Conservation (phyloP, 371 early-diverging fungal species). For the Thermomucor indicae-seudaticae region DNA sequence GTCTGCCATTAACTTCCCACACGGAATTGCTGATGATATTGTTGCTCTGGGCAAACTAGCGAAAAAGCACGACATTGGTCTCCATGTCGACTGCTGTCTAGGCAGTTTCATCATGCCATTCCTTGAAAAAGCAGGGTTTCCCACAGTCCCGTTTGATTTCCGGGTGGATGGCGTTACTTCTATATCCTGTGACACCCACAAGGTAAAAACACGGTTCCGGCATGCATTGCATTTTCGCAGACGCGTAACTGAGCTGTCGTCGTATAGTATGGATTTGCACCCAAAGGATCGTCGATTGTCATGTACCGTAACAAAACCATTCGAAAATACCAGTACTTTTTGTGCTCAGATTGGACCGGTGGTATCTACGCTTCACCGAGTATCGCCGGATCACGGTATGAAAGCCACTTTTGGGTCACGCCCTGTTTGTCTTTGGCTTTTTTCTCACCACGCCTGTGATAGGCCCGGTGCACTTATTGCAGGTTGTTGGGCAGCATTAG, state of each 20-base stretch:
- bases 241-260: not conserved
- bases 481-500: slow-evolving; percentile 93
- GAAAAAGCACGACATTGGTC: slow-evolving; percentile 72
- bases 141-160: slow-evolving; percentile 83
- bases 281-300: slow-evolving; percentile 95
- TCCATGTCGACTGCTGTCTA: slow-evolving; percentile 96
- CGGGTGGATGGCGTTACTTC: slow-evolving; percentile 92
- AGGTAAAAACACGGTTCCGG: slow-evolving; percentile 36
- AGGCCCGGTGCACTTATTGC: slow-evolving; percentile 93
- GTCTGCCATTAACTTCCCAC: slow-evolving; percentile 91
- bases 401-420: not conserved
- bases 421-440: not conserved
- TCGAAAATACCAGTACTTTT: slow-evolving; percentile 90
- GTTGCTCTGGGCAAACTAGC: slow-evolving; percentile 80
- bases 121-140: slow-evolving; percentile 88
- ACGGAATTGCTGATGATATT: slow-evolving; percentile 93
- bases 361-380: slow-evolving; percentile 96
- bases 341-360: slow-evolving; percentile 90
- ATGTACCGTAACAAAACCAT: slow-evolving; percentile 80
- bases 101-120: slow-evolving; percentile 96
- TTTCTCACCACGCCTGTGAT: too few species aligned
- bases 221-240: not conserved
- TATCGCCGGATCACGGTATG: slow-evolving; percentile 84
- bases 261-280: slow-evolving; percentile 84
- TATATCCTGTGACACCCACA: slow-evolving; percentile 96